Conservation (phyloP, 306 rosid species). For the Hippophae gyantsensis region DNA sequence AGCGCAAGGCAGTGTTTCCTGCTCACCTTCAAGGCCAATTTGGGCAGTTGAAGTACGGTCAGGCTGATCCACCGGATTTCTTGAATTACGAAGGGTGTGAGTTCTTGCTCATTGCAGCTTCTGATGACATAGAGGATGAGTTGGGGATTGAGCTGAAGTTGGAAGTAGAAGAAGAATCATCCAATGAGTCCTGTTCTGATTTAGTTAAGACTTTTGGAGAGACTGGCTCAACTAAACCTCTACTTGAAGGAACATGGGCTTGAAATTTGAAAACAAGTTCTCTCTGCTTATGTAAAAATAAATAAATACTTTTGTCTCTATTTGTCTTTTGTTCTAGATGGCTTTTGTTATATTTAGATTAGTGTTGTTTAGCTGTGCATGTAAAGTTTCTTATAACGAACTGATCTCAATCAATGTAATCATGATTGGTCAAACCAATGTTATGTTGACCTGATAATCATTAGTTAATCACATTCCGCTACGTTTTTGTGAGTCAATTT, state of each 20-base stretch:
- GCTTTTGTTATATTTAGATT: no score
- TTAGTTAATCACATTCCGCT: no score
- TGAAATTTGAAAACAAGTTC: constrained; percentile 6
- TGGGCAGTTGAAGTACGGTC: constrained; percentile 18
- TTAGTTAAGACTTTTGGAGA: constrained; percentile 48
- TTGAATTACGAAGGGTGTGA: constrained; percentile 62
- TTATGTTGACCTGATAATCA: no score
- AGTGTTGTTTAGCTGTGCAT: no score
- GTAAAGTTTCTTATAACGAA: no score
- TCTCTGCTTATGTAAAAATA: no score
- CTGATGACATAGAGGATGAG: constrained; percentile 39
- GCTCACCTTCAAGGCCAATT: constrained; percentile 45
- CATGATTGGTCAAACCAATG: no score
- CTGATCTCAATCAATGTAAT: no score
- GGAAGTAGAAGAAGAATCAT: constrained; percentile 2
- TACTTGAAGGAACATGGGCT: constrained; percentile 46
- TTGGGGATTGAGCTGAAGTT: constrained; percentile 39
- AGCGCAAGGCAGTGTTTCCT: constrained; percentile 43
- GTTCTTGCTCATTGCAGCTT: constrained; percentile 50
- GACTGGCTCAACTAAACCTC: constrained; percentile 24
- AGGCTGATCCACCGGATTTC: constrained; percentile 42
- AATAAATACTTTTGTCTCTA: no score
- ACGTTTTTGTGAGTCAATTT: no score
- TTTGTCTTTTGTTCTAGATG: no score
- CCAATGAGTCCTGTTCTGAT: constrained; percentile 34